Conservation (phyloP, 2,329 filamentous ascomycete genomes). For the Microdochium paspali region DNA sequence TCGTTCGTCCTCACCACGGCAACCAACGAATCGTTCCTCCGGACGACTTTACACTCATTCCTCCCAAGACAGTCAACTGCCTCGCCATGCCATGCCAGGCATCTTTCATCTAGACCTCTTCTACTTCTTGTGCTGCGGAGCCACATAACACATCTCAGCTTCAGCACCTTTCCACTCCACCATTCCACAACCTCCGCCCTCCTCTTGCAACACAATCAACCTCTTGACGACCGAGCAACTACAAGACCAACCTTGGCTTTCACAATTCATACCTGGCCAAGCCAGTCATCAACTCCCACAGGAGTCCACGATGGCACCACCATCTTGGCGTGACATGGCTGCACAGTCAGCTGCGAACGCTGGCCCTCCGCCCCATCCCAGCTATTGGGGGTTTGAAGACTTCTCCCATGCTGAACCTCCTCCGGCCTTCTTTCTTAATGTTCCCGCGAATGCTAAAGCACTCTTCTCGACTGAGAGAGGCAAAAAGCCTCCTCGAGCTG, state of each 20-base stretch:
- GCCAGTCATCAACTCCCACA: neutral
- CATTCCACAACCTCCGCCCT: neutral
- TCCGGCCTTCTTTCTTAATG: conserved; percentile 9
- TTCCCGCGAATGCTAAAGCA: conserved; percentile 11
- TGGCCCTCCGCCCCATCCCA: conserved; percentile 5
- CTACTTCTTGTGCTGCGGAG: no score
- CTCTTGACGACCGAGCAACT: neutral
- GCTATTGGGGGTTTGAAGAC: neutral
- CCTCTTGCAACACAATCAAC: neutral
- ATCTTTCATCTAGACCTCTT: no score
- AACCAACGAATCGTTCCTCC: neutral
- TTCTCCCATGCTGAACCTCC: conserved; percentile 10
- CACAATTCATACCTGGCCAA: neutral
- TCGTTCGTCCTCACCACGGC: neutral
- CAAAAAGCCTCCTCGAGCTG: conserved; percentile 14
- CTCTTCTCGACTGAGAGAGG: conserved; percentile 29
- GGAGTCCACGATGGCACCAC: neutral
- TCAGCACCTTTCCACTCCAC: no score
- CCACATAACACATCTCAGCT: no score
- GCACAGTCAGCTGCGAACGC: conserved; percentile 2
- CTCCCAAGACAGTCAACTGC: no score
- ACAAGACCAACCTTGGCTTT: neutral
- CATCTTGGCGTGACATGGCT: neutral
- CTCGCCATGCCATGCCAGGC: no score
- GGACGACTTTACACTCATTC: neutral